Percentiles rank a stretch among this genome's conserved stretches.
phyloP scores from a whole-genome alignment of 1,284 basidiomycete species.

The Pseudozyma tsukubaensis region DNA sequence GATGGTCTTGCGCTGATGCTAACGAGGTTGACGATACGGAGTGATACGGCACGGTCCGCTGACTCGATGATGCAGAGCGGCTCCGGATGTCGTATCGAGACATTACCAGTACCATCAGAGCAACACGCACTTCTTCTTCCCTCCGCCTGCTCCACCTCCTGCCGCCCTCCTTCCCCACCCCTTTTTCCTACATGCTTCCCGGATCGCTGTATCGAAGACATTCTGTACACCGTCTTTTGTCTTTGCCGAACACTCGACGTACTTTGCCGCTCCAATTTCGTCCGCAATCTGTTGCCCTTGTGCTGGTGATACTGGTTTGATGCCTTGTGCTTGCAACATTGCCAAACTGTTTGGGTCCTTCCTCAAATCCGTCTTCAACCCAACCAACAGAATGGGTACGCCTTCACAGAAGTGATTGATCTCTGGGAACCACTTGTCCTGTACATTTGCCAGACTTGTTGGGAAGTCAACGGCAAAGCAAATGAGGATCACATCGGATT shows the following conservation, averaged over 20 bases:
- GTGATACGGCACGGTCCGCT: conserved; percentile 10
- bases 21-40: neutral
- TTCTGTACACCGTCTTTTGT: conserved; percentile 87
- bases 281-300: conserved; percentile 76
- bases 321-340: conserved; percentile 93
- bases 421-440: conserved; percentile 98
- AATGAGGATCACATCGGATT: conserved; percentile 92
- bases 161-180: conserved; percentile 31
- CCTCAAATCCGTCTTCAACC: conserved; percentile 86
- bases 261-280: conserved; percentile 89
- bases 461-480: conserved; percentile 93
- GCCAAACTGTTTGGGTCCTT: conserved; percentile 85
- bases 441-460: conserved; percentile 90
- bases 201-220: conserved; percentile 89
- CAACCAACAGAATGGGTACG: conserved; percentile 91
- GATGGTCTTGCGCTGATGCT: neutral
- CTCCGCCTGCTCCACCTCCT: conserved; percentile 67
- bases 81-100: conserved; percentile 13
- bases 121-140: conserved; percentile 80
- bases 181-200: conserved; percentile 75
- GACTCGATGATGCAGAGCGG: neutral
- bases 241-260: conserved; percentile 95
- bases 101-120: no score
- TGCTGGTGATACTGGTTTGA: conserved; percentile 81
- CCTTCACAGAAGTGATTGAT: conserved; percentile 96